Evolutionary conservation across 1,284 basidiomycete genomes (phyloP).

Genomic region (Entoloma clypeatum): DNA sequence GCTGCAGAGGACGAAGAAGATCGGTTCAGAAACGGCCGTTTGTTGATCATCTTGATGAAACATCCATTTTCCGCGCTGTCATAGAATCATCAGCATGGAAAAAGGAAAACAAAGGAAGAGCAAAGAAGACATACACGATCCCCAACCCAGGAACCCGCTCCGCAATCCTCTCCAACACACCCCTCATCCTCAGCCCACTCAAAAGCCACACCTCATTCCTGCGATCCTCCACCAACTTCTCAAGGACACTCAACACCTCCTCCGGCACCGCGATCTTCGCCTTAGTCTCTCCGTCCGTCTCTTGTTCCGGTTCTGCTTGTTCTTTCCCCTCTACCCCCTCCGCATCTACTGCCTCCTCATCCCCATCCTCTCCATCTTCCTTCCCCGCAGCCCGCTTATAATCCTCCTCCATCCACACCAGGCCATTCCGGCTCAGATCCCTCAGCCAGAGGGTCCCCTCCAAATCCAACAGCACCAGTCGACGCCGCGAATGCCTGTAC

Average conservation of each 20-base stretch:
- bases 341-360: not conserved
- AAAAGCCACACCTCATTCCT: conserved; percentile 81
- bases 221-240: conserved; percentile 56
- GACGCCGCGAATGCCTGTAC: conserved; percentile 59
- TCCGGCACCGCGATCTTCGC: conserved; percentile 45
- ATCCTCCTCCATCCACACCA: conserved; percentile 33
- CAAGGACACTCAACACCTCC: conserved; percentile 55
- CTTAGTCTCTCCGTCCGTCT: conserved; percentile 34
- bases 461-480: conserved; percentile 75
- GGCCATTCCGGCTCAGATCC: conserved; percentile 45
- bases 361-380: not conserved
- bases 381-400: conserved; percentile 14
- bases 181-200: conserved; percentile 67
- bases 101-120: conserved; percentile 1
- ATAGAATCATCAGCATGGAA: conserved; percentile 1
- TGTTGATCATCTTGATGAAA: conserved; percentile 59
- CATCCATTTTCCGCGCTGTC: conserved; percentile 82
- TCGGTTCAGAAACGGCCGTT: too few relatives aligned
- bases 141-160: conserved; percentile 64
- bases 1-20: too few relatives aligned
- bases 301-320: too few relatives aligned
- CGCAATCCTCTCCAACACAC: conserved; percentile 61
- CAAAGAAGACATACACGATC: conserved; percentile 55
- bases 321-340: conserved; percentile 23
- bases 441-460: conserved; percentile 76